Conservation (phyloP, 2,329 filamentous ascomycete genomes). For the Beauveria sp. region DNA sequence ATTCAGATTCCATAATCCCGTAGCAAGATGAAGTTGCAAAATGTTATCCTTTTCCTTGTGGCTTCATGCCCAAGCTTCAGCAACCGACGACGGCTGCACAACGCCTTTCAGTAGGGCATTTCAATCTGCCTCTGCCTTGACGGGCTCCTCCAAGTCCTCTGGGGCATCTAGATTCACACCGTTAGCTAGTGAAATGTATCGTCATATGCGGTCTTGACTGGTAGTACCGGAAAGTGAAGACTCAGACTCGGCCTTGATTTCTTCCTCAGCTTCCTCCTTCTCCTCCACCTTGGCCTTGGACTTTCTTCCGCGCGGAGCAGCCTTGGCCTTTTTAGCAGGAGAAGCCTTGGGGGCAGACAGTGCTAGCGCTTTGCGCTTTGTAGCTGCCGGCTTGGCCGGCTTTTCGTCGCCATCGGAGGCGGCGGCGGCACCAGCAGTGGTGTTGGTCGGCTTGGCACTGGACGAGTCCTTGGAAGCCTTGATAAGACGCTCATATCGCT, state of each 20-base stretch:
- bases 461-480: slow-evolving; percentile 44
- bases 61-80: neutral
- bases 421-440: slow-evolving; percentile 9
- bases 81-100: neutral
- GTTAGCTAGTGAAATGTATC: neutral
- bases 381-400: neutral
- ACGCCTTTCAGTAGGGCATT: too few relatives aligned
- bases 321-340: slow-evolving; percentile 20
- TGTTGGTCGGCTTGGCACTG: slow-evolving; percentile 9
- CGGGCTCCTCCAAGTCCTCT: neutral
- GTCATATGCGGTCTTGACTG: neutral
- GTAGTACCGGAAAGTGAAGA: slow-evolving; percentile 21
- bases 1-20: neutral
- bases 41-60: neutral
- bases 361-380: slow-evolving; percentile 10
- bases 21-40: neutral
- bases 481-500: slow-evolving; percentile 60
- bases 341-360: slow-evolving; percentile 14
- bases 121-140: neutral
- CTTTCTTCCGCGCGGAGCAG: slow-evolving; percentile 15
- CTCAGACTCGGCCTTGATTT: slow-evolving; percentile 17
- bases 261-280: slow-evolving; percentile 13
- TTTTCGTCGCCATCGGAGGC: slow-evolving; percentile 2
- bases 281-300: slow-evolving; percentile 15
- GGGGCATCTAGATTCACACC: neutral